These are phyloP conservation scores for Kernera saxatilis DNA, from an alignment of 345 rosid genomes.

Conservation along the genomic window DNA sequence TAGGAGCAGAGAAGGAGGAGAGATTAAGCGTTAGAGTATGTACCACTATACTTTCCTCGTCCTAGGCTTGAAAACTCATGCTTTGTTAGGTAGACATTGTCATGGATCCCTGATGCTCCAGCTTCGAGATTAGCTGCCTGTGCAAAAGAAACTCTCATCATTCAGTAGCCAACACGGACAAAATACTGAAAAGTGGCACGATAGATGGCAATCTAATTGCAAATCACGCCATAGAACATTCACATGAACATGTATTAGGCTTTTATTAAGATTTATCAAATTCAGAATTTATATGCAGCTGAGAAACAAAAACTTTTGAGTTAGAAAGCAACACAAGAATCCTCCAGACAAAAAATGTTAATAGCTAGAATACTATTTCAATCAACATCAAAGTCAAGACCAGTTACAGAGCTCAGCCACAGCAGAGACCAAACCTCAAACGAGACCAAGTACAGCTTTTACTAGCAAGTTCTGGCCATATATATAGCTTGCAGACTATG, in stretches of 20 bases:
- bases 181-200: background rate
- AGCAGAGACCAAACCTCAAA: background rate
- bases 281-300: background rate
- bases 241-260: background rate
- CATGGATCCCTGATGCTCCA: slow-evolving; percentile 62
- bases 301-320: background rate
- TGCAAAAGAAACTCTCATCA: background rate
- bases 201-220: background rate
- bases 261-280: background rate
- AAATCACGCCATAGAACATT: background rate
- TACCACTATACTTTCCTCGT: slow-evolving; percentile 85
- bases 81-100: slow-evolving; percentile 59
- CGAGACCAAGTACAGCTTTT: background rate
- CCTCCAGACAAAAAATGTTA: background rate
- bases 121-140: slow-evolving; percentile 85
- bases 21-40: slow-evolving; percentile 1
- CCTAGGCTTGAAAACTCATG: slow-evolving; percentile 67
- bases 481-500: background rate
- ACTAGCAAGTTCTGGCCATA: background rate
- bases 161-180: background rate
- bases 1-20: background rate
- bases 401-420: background rate
- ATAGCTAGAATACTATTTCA: background rate
- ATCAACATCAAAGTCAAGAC: background rate
- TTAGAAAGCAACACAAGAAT: background rate